phyloP scores from a whole-genome alignment of 495 filamentous ascomycete genomes.

The Penicillium subrubescens region DNA sequence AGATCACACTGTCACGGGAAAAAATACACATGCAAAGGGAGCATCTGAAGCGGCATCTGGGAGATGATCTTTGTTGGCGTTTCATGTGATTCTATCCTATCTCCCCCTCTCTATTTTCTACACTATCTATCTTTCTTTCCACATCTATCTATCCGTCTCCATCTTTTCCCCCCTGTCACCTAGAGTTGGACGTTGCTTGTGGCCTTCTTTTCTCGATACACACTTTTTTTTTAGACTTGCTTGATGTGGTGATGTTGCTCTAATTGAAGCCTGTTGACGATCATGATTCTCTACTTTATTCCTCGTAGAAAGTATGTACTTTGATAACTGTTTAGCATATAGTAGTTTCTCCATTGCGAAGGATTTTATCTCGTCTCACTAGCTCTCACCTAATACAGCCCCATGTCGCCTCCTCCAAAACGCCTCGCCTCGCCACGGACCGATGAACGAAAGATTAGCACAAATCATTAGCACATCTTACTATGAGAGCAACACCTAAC shows the following conservation, averaged over 20 bases:
- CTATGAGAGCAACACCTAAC: too few species aligned
- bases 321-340: background rate
- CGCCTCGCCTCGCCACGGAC: background rate
- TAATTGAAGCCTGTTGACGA: conserved; percentile 18
- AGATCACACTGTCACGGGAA: conserved; percentile 29
- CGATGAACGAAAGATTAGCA: background rate
- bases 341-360: background rate
- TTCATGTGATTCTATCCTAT: conserved; percentile 31
- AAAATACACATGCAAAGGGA: conserved; percentile 30
- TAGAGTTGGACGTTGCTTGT: conserved; percentile 21
- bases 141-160: conserved; percentile 10
- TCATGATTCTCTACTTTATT: background rate
- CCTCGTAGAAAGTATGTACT: background rate
- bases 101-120: conserved; percentile 12
- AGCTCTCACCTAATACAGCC: background rate
- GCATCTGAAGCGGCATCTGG: conserved; percentile 39
- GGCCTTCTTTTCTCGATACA: conserved; percentile 22
- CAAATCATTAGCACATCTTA: background rate
- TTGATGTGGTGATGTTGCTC: conserved; percentile 20
- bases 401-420: background rate
- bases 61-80: conserved; percentile 38
- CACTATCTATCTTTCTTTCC: conserved; percentile 18
- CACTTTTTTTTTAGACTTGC: conserved; percentile 29
- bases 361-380: background rate
- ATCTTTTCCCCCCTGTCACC: conserved; percentile 27